Evolutionary conservation across 2,329 filamentous ascomycete species (phyloP), one percentile per base, ranked within the genome.

Genomic region (Colletotrichum sp.): DNA sequence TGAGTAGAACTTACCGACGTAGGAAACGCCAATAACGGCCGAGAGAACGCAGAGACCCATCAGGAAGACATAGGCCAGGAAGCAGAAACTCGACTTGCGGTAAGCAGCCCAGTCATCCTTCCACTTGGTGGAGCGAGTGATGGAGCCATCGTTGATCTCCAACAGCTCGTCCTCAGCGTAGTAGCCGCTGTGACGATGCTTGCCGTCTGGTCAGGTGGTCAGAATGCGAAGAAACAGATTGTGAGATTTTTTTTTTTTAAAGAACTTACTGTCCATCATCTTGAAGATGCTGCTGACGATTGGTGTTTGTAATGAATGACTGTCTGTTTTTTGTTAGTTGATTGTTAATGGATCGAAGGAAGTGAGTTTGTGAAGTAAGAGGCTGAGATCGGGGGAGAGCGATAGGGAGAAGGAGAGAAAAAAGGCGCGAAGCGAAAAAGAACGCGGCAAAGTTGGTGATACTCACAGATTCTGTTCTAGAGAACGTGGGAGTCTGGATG

Each of bases 1-100:
- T 32, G 24, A 24, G 24, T 4, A 21, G 10, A 12, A 52, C 64
- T 52, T 55, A 74, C 74, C 48, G 34, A 61, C 64, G 15, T 59
- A 43, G 21, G 57, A 39, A 13, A 73, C 39, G 21, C 57, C 70
- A 30, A 73, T 30, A 18, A 66, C 16, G 7, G 43, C 64, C 24
- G 72, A 24, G 8, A 59, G 21, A 15, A 65, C 34, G 24, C 34
- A n/a, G 21, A 43, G 32, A 69, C 21, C 59, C 30, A 63, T 34
- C 39, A 59, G 24, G 12, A 61, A 30, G 26, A 70, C 18, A n/a
- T 52, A 70, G 28, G n/a, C 15, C 8, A 70, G 13, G 18, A 70
- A 32, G 64, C 60, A 75, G 48, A 71, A 18, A n/a, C 64, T 65
- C 13, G 74, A 68, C 74, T 75, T 75, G 74, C 64, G 74, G 21